phyloP scores from a whole-genome alignment of 73 alveolate species.

The Paramecium biaurelia region DNA sequence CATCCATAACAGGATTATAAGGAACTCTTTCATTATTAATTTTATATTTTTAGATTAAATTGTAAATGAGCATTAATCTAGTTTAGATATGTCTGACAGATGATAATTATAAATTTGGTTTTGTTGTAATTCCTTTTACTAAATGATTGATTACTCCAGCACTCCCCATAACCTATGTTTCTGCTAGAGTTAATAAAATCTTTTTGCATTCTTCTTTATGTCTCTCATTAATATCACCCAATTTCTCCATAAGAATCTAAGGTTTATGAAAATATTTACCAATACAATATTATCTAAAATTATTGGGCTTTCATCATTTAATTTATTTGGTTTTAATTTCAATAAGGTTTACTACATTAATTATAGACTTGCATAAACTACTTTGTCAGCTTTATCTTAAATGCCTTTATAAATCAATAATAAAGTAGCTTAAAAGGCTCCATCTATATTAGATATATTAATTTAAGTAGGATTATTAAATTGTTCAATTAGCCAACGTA shows the following conservation, averaged over 20 bases:
- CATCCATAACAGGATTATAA: slow-evolving; percentile 76
- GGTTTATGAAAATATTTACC: background rate
- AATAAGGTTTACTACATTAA: background rate
- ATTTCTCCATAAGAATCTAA: slow-evolving; percentile 41
- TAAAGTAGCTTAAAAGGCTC: background rate
- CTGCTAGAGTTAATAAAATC: background rate
- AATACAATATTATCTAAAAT: slow-evolving; percentile 22
- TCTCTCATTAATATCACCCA: slow-evolving; percentile 51
- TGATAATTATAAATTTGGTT: slow-evolving; percentile 48
- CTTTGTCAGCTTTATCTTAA: slow-evolving; percentile 25
- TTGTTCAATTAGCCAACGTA: slow-evolving; percentile 5
- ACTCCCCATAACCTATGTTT: background rate
- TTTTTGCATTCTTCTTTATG: slow-evolving; percentile 44
- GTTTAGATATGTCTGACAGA: slow-evolving; percentile 88
- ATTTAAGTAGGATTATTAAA: background rate
- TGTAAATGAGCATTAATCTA: slow-evolving; percentile 77
- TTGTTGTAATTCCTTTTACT: slow-evolving; percentile 34
- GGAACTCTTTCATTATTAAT: slow-evolving; percentile 82
- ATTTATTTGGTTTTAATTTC: background rate
- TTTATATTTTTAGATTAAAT: slow-evolving; percentile 78
- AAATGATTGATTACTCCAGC: slow-evolving; percentile 39
- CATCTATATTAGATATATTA: background rate
- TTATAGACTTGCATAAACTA: background rate
- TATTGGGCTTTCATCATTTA: slow-evolving; percentile 38
- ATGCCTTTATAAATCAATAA: background rate